Base-by-base conservation (phyloP, 2,329 filamentous ascomycete genomes). In the Calycina marina region DNA sequence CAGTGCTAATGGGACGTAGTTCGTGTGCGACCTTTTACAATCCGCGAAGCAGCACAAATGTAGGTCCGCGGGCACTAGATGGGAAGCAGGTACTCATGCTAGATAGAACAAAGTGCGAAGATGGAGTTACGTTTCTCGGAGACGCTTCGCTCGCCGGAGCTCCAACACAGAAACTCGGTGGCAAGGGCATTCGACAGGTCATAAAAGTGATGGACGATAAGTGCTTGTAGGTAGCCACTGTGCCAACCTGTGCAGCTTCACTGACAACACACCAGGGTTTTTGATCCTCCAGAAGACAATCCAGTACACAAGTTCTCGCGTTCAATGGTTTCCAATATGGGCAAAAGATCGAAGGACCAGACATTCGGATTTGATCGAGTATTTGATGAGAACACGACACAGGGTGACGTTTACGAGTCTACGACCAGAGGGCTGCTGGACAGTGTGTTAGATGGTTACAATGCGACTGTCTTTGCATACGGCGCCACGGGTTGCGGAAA, bases 381-480 rank as follows among this genome's bases (percentile, higher is more conserved):
- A 41, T 96, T 98, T 57, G 90, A 98, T 65, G 86, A 96, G 38
- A 93, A 88, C 53, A 82, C 82, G 12, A 77, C 77, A 5, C 90
- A 98, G 51, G 77, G 72, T 37, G 90, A 98, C 51, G 83, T 98
- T 1, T 98, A 96, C 63, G 90, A 96, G 56, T 70, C 82, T 10
- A 96, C 90, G 1, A 93, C 88, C 2, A 81, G 78, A 55, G 72
- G 63, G 35, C 69, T 98, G n/a, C 70, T 98, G 39, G 88, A 96
- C 54, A 94, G 79, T 52, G 86, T 98, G 11, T 66, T 98, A 37
- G 86, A 98, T 45, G 90, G 90, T 43, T 98, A 94, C 65, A 98
- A 98, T 63, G 90, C 90, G 29, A 98, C 90, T 0, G 90, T 98
- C 4, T 98, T 98, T 54, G 90, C 90, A 30, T 98, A 98, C 56